Conservation (phyloP, 257 asterid species). For the Solanum sejunctum region DNA sequence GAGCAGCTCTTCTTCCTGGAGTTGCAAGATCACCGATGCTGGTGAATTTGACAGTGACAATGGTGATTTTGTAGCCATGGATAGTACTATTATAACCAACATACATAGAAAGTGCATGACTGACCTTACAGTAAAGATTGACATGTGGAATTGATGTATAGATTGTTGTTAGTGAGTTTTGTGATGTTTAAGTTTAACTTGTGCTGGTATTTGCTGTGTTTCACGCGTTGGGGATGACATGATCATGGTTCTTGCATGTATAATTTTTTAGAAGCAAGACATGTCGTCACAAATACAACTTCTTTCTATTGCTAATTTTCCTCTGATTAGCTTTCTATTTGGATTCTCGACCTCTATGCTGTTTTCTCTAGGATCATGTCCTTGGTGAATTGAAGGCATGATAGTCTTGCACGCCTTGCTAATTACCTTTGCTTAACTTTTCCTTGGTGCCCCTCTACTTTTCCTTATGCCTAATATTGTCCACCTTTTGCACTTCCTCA, state of each 20-base stretch:
- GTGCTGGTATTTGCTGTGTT: neutral
- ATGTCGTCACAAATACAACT: conserved; percentile 2
- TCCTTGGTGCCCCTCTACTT: neutral
- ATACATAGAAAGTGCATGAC: conserved; percentile 1
- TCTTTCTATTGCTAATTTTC: neutral
- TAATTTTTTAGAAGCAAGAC: neutral
- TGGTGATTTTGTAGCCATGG: neutral
- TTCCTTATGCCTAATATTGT: neutral
- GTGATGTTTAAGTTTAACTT: neutral
- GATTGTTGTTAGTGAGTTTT: neutral
- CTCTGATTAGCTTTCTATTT: neutral
- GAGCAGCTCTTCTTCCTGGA: neutral
- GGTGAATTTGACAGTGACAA: neutral
- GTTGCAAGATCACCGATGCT: neutral
- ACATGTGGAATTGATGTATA: neutral
- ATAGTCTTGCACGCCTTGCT: neutral
- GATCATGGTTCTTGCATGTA: conserved; percentile 24
- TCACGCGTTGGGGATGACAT: conserved; percentile 22
- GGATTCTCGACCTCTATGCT: neutral
- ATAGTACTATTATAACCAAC: neutral
- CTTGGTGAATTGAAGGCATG: neutral
- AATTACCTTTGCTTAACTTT: too few relatives aligned
- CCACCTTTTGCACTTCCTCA: neutral
- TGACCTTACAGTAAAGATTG: neutral
- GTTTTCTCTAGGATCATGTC: neutral